Percentiles rank a stretch among this genome's conserved stretches.
Evolutionary conservation across 768 basidiomycete genomes (phyloP).

Genomic region (Auricularia heimuer): DNA sequence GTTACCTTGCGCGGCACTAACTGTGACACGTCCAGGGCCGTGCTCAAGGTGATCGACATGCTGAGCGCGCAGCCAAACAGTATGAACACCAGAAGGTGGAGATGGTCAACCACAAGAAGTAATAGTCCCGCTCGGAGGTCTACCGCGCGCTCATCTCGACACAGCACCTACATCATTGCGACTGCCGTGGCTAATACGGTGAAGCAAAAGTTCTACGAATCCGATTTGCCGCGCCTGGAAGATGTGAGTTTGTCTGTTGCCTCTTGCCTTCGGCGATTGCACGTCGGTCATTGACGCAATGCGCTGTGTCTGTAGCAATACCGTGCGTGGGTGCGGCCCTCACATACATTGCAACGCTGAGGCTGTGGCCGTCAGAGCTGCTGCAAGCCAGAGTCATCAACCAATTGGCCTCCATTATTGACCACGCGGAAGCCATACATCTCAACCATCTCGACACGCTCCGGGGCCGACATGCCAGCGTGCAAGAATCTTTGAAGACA

Average conservation of each 20-base stretch:
- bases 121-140: conserved; percentile 1
- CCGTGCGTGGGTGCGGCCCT: conserved; percentile 35
- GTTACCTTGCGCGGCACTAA: neutral
- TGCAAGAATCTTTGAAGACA: conserved; percentile 37
- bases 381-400: conserved; percentile 56
- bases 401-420: conserved; percentile 44
- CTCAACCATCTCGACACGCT: conserved; percentile 47
- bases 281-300: conserved; percentile 7
- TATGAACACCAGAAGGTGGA: conserved; percentile 66
- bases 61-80: conserved; percentile 62
- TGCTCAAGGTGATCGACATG: conserved; percentile 63
- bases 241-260: conserved; percentile 40
- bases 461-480: conserved; percentile 38
- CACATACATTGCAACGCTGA: neutral
- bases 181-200: conserved; percentile 57
- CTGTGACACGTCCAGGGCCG: conserved; percentile 36
- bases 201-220: conserved; percentile 62
- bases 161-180: conserved; percentile 60
- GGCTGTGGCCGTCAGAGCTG: conserved; percentile 35
- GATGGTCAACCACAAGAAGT: conserved; percentile 82
- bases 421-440: conserved; percentile 51
- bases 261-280: conserved; percentile 6
- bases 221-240: conserved; percentile 59
- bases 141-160: neutral
- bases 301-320: conserved; percentile 47